Base-by-base conservation (phyloP, 495 filamentous ascomycete genomes). In the Xylaria nigripes region DNA sequence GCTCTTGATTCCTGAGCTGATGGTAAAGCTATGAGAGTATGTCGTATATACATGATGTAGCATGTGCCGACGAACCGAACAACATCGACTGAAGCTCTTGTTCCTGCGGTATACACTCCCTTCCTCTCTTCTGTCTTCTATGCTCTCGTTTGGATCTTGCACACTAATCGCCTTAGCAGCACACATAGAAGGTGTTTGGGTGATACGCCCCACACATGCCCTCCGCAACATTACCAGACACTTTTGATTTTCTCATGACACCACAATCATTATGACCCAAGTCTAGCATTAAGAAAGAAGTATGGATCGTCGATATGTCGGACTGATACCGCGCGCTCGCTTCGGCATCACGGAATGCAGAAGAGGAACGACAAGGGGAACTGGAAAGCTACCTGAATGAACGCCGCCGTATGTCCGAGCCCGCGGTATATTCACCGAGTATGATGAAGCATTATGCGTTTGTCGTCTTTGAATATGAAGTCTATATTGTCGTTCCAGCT, bases 371-470 rank as follows among this genome's bases (percentile, higher is more conserved):
- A 18, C 15, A 56, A 55, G 15, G 49, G 45, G 40, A 51, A 45
- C 23, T 61, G 58, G 47, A 57, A 66, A 56, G 60, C 61, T 61
- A 56, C 52, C 51, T 54, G 42, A 61, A 57, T 61, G 58, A 66
- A 66, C 60, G 60, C 60, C 57, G 53, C 57, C 50, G 51, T 45
- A 52, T 63, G 56, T 53, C 50, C 40, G 44, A 55, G 60, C 51
- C 54, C 53, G 38, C 53, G 53, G 58, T 61, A 53, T 54, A 56
- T 50, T 45, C 45, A 59, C 55, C 45, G 32, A 56, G 53, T 55
- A 57, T 61, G 49, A 59, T 61, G 58, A 52, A 1, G n/a, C 18
- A 45, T 18, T 5, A 22, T 43, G 40, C 55, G 52, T 50, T 45
- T 57, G 32, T 56, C 48, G 44, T 52, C 47, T 40, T 57, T 42